These are phyloP conservation scores for Torrubiellomyces zombiae DNA, from an alignment of 2,329 filamentous ascomycete genomes.

Conservation along the genomic window DNA sequence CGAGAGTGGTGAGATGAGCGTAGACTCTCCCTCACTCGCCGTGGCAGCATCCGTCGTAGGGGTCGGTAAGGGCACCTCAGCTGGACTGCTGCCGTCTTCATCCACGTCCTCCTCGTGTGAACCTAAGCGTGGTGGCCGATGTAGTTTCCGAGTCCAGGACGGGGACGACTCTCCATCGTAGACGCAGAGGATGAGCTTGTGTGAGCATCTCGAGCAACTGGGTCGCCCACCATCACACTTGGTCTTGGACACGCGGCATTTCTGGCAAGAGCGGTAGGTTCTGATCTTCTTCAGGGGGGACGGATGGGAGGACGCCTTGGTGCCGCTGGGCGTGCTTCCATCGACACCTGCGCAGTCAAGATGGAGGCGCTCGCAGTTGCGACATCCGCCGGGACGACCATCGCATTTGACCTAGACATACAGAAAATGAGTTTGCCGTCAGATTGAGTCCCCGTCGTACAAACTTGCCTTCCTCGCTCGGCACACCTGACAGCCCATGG, in stretches of 20 bases:
- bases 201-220: slow-evolving; percentile 18
- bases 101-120: no score
- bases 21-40: slow-evolving; percentile 1
- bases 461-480: slow-evolving; percentile 21
- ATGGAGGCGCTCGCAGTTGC: slow-evolving; percentile 25
- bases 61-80: slow-evolving; percentile 1
- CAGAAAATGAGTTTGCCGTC: background rate
- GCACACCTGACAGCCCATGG: slow-evolving; percentile 23
- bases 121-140: slow-evolving; percentile 5
- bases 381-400: slow-evolving; percentile 23
- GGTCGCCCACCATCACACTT: slow-evolving; percentile 25
- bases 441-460: background rate
- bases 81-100: slow-evolving; percentile 1
- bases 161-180: slow-evolving; percentile 22
- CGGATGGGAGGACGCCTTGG: slow-evolving; percentile 11
- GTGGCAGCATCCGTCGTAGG: background rate
- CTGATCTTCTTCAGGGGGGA: slow-evolving; percentile 20
- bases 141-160: slow-evolving; percentile 19
- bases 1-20: no score
- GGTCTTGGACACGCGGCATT: slow-evolving; percentile 23
- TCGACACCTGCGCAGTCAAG: slow-evolving; percentile 22
- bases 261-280: slow-evolving; percentile 22
- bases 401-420: slow-evolving; percentile 22
- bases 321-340: slow-evolving; percentile 11
- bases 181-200: slow-evolving; percentile 18